Evolutionary conservation across 176 grass and related monocot species (phyloP), one percentile per base, ranked within the genome.

Genomic region (Triticum monococcum): DNA sequence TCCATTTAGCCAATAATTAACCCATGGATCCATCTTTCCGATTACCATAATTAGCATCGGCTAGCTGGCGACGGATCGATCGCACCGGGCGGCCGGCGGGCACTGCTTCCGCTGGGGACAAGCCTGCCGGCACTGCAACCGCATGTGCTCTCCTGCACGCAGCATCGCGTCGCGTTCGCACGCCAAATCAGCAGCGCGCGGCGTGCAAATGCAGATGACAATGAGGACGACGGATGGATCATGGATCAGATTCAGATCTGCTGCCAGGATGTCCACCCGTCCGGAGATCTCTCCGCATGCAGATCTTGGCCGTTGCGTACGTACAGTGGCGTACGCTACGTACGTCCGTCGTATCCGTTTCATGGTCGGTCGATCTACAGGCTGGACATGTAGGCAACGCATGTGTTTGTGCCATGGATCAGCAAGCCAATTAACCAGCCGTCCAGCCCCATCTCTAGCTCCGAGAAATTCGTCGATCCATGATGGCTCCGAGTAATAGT

Each of bases 221-320:
- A 30, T 22, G 16, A 28, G 71, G 71, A 74, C 71, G 71, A 57
- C 4, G 54, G 54, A 57, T 57, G 54, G 54, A 57, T 57, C 54
- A 2, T 52, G 48, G 14, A 16, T 74, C 40, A 48, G 40, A 74
- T 74, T 74, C 68, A 84, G 69, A 84, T 84, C 70, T 64, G 71
- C 71, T 41, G 68, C 64, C 54, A 57, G 54, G 17, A 57, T 57
- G 28, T 23, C 43, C 43, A 24, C 64, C 77, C 63, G 86, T 88
- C 86, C 81, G 54, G 87, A 84, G 73, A 84, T 78, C 87, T 72
- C 81, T 38, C 66, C 12, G 11, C 70, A 12, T 10, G 70, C 77
- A 78, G 72, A 83, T 84, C 87, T 88, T 88, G 87, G 81, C 79
- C 79, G 46, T 10, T 74, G 78, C 69, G 41, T 75, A 77, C 64